Base-by-base conservation (phyloP, 495 filamentous ascomycete genomes). In the Daldinia caldariorum region DNA sequence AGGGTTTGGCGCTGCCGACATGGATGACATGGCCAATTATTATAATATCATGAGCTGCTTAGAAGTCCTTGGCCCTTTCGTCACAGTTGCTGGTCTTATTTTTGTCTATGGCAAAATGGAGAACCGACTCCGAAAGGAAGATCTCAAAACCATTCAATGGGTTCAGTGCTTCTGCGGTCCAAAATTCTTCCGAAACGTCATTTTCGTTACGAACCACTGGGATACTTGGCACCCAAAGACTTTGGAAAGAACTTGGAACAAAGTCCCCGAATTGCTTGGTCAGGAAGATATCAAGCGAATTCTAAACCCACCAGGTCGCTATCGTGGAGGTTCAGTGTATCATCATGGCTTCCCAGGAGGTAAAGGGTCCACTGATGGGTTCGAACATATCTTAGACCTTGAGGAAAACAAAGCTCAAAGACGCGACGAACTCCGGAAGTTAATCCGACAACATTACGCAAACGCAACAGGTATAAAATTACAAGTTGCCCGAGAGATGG, bases 341-440 rank as follows among this genome's bases (percentile, higher is more conserved):
- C 35, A 38, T 9, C 54, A 38, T 22, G 54, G 54, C 54, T 57
- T 57, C 12, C 49, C 49, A 14, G 26, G 13, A 14, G 49, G 49
- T 3, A 29, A 53, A 4, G 49, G 49, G 14, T 32, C 49, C 12
- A 58, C 34, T 50, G 16, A 45, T 18, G 6, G 16, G 3, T 45
- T 9, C 41, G 16, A 6, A 0, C n/a, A 0, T 18, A 18, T 45
- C 39, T n/a, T 43, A 3, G 26, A 26, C 26, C 26, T 26, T 26
- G 26, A 26, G 3, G n/a, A 43, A 16, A n/a, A 43, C 6, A 18
- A 43, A n/a, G 39, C 39, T 18, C 39, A 43, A 43, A 43, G 39
- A 14, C 14, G 39, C n/a, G n/a, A 18, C 14, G 39, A 43, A 3
- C 39, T 43, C 16, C n/a, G n/a, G 3, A 6, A 18, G 14, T 43